These are phyloP conservation scores for Colletotrichum tanaceti DNA, from an alignment of 2,329 filamentous ascomycete genomes.

Conservation along the genomic window DNA sequence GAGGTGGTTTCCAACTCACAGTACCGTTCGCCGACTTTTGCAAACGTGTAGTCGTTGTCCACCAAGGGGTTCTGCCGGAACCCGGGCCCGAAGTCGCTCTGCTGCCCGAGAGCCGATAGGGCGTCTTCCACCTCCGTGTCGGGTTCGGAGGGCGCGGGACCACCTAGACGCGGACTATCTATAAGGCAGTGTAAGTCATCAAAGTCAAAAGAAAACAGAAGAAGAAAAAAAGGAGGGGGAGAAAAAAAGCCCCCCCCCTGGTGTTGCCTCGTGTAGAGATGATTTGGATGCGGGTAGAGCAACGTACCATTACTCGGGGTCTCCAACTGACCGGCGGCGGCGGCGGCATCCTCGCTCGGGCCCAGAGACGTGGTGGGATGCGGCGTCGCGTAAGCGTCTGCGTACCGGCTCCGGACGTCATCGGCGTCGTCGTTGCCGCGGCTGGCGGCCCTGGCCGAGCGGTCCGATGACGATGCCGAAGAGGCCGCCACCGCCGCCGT, in stretches of 20 bases:
- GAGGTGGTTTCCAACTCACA: slow-evolving; percentile 42
- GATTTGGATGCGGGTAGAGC: neutral
- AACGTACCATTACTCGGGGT: slow-evolving; percentile 30
- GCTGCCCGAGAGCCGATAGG: slow-evolving; percentile 11
- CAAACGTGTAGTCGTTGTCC: slow-evolving; percentile 49
- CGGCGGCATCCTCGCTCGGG: neutral
- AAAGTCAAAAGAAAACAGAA: too few relatives aligned
- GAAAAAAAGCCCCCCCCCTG: too few relatives aligned
- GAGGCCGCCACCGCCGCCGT: too few relatives aligned
- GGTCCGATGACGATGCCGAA: too few relatives aligned
- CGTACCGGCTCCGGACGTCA: slow-evolving; percentile 7
- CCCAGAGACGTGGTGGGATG: slow-evolving; percentile 10
- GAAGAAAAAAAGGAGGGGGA: too few relatives aligned
- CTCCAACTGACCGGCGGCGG: slow-evolving; percentile 18
- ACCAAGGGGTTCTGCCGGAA: slow-evolving; percentile 47
- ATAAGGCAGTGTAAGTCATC: slow-evolving; percentile 2
- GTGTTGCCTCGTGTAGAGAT: too few relatives aligned
- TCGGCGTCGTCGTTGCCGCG: slow-evolving; percentile 9
- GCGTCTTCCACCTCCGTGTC: slow-evolving; percentile 22
- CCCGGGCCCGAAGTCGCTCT: slow-evolving; percentile 29
- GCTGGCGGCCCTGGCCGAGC: slow-evolving; percentile 16
- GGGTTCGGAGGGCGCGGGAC: slow-evolving; percentile 22
- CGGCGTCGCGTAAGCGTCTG: slow-evolving; percentile 25
- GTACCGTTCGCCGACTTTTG: slow-evolving; percentile 47
- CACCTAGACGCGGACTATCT: slow-evolving; percentile 24